Conservation (phyloP, 1,284 basidiomycete genomes). For the Puccinia novopanici region DNA sequence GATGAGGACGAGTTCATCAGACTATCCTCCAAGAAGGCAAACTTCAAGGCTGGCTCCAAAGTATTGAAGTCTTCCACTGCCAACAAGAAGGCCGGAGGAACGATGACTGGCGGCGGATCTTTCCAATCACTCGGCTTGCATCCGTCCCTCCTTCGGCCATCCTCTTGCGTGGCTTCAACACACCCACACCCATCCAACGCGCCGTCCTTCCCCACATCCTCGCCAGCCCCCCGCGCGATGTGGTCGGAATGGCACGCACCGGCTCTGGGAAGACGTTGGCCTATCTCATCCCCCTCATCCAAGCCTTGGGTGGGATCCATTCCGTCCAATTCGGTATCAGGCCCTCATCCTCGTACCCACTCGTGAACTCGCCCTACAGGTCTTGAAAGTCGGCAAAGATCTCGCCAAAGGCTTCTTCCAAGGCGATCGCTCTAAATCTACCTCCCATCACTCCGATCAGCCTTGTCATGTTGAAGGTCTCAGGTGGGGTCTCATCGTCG, state of each 20-base stretch:
- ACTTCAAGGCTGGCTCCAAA: constrained; percentile 39
- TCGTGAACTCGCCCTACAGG: constrained; percentile 89
- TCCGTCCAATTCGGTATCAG: constrained; percentile 78
- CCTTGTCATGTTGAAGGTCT: constrained; percentile 64
- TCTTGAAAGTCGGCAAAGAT: constrained; percentile 92
- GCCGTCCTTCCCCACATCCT: constrained; percentile 84
- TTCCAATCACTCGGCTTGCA: constrained; percentile 69
- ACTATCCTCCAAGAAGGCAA: constrained; percentile 30
- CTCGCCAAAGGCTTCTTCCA: constrained; percentile 74
- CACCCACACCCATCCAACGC: constrained; percentile 94
- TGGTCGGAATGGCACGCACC: constrained; percentile 97
- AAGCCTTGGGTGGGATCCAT: constrained; percentile 80
- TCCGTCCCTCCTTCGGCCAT: constrained; percentile 81
- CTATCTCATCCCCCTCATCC: constrained; percentile 89
- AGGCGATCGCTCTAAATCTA: constrained; percentile 65
- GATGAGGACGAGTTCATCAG: constrained; percentile 41
- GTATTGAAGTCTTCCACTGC: constrained; percentile 7
- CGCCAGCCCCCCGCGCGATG: constrained; percentile 80
- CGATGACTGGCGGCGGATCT: constrained; percentile 56
- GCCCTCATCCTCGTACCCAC: constrained; percentile 88
- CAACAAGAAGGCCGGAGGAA: constrained; percentile 23
- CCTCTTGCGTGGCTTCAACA: constrained; percentile 87
- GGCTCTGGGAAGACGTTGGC: constrained; percentile 98
- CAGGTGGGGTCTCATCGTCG: constrained; percentile 91
- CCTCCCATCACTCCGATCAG: constrained; percentile 59